A percentile compares a stretch with the other conserved stretches of the same genome.
Evolutionary conservation across 257 asterid species (phyloP).

Genomic region (Solanum phureja): DNA sequence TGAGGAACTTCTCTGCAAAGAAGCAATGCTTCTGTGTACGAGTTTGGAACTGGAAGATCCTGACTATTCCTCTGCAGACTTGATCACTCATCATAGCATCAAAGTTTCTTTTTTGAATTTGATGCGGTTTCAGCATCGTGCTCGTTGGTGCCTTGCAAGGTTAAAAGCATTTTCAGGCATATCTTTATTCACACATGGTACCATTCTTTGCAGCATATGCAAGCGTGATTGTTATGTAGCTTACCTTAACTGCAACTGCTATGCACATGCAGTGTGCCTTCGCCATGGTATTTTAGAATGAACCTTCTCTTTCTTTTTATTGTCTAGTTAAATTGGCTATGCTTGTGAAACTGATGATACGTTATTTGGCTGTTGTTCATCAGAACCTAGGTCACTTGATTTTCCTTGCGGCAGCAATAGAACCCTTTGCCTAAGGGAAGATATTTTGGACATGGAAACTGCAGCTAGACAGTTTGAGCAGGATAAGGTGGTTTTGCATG

Average conservation of each 20-base stretch:
- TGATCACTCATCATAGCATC: conserved; percentile 31
- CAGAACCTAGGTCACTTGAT: conserved; percentile 53
- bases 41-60: conserved; percentile 33
- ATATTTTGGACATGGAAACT: conserved; percentile 62
- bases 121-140: conserved; percentile 83
- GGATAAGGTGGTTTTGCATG: conserved; percentile 35
- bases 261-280: conserved; percentile 72
- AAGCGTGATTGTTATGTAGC: conserved; percentile 88
- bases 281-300: conserved; percentile 64
- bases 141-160: conserved; percentile 75
- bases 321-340: not conserved
- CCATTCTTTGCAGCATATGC: conserved; percentile 81
- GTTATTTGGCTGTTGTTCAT: conserved; percentile 1
- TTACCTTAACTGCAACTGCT: conserved; percentile 70
- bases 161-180: conserved; percentile 31
- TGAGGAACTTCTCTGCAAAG: conserved; percentile 97
- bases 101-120: conserved; percentile 62
- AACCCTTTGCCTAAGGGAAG: conserved; percentile 55
- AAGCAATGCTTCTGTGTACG: conserved; percentile 56
- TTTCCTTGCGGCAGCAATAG: conserved; percentile 47
- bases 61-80: conserved; percentile 33
- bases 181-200: conserved; percentile 59
- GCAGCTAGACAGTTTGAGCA: conserved; percentile 75
- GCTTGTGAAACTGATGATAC: not conserved
- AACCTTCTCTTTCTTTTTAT: not conserved